Percentiles rank a stretch among this genome's conserved stretches.
phyloP scores from a whole-genome alignment of 768 basidiomycete species.

The Collybia sp. region DNA sequence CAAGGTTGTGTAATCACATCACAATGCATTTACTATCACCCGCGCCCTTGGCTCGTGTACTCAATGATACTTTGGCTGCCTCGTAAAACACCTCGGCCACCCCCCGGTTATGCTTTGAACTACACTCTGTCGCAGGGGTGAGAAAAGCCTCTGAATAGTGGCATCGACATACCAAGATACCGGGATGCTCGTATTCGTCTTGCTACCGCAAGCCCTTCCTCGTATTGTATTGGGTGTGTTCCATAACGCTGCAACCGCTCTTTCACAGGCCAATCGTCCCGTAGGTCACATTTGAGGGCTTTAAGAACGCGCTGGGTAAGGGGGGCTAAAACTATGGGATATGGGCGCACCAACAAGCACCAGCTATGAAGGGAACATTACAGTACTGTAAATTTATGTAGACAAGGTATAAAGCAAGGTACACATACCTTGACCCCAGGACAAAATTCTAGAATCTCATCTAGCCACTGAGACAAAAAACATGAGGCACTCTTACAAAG shows the following conservation, averaged over 20 bases:
- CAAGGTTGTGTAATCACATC: constrained; percentile 35
- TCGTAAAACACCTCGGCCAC: constrained; percentile 93
- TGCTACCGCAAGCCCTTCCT: constrained; percentile 85
- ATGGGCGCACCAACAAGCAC: constrained; percentile 80
- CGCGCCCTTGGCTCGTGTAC: constrained; percentile 65
- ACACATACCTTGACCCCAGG: constrained; percentile 85
- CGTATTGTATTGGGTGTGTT: constrained; percentile 78
- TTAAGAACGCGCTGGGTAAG: constrained; percentile 3
- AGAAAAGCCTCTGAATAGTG: background rate
- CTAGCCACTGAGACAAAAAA: constrained; percentile 66
- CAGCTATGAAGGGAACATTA: constrained; percentile 40
- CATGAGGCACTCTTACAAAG: constrained; percentile 1
- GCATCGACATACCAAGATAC: constrained; percentile 69
- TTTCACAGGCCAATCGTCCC: constrained; percentile 72
- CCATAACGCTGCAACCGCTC: constrained; percentile 72
- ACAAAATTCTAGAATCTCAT: constrained; percentile 89
- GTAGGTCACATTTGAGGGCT: constrained; percentile 95
- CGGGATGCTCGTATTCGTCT: constrained; percentile 89
- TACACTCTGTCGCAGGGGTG: constrained; percentile 65
- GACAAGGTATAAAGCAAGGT: background rate
- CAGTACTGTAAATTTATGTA: constrained; percentile 6
- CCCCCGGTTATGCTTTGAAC: constrained; percentile 94
- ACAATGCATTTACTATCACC: constrained; percentile 51
- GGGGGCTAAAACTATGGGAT: constrained; percentile 1
- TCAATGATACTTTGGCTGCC: constrained; percentile 80